These are phyloP conservation scores for Magnolia kwangsiensis DNA, from an alignment of 164 flowering plant species.

Conservation along the genomic window DNA sequence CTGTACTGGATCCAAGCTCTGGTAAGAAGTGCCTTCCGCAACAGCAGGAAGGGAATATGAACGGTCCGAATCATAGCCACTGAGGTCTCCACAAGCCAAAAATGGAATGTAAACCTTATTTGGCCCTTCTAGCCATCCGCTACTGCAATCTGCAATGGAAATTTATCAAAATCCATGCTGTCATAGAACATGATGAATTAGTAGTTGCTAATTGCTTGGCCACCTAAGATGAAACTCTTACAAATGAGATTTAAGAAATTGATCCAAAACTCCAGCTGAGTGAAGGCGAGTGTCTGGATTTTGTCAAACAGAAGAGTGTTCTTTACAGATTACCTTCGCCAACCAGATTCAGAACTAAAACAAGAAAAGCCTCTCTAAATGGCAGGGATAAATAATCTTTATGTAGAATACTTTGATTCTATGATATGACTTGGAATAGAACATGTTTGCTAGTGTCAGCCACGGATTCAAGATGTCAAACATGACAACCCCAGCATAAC, in stretches of 20 bases:
- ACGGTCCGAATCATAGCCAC: constrained; percentile 92
- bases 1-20: constrained; percentile 90
- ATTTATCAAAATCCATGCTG: not conserved
- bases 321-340: too few relatives aligned
- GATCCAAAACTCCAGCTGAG: not conserved
- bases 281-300: not conserved
- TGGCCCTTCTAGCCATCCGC: constrained; percentile 96
- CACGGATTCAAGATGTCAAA: too few relatives aligned
- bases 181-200: not conserved
- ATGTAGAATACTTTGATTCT: too few relatives aligned
- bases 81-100: constrained; percentile 92
- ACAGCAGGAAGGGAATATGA: constrained; percentile 87
- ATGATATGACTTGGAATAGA: too few relatives aligned
- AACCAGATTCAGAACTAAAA: too few relatives aligned
- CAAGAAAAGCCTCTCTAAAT: too few relatives aligned
- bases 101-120: constrained; percentile 95
- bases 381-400: too few relatives aligned
- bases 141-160: constrained; percentile 72
- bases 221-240: not conserved
- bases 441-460: too few relatives aligned
- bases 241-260: not conserved
- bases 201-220: not conserved
- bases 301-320: too few relatives aligned
- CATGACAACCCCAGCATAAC: too few relatives aligned
- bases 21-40: constrained; percentile 64